Percentiles rank a stretch among this genome's conserved stretches.
phyloP scores from a whole-genome alignment of 306 rosid species.

The Datisca glomerata region DNA sequence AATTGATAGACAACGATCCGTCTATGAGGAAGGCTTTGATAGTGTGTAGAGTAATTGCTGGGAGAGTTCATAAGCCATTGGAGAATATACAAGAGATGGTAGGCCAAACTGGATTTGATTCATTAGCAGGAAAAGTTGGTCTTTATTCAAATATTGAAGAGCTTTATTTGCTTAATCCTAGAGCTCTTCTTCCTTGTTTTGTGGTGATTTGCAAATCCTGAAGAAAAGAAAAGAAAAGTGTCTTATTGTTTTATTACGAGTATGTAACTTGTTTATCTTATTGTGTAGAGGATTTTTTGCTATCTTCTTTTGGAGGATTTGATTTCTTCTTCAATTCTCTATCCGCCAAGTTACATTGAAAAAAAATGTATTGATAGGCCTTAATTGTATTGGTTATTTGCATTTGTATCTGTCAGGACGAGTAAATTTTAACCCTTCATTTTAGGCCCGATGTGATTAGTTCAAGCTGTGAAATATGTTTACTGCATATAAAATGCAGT shows the following conservation, averaged over 20 bases:
- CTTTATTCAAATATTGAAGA: constrained; percentile 79
- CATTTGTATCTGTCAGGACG: background rate
- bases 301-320: background rate
- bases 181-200: constrained; percentile 92
- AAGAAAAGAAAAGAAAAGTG: constrained; percentile 9
- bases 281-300: too few relatives aligned
- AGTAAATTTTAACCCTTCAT: background rate
- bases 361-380: background rate
- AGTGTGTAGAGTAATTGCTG: constrained; percentile 80
- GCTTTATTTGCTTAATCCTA: constrained; percentile 75
- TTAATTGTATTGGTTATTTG: background rate
- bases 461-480: too few relatives aligned
- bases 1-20: constrained; percentile 28
- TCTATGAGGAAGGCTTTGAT: constrained; percentile 48
- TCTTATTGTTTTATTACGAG: background rate
- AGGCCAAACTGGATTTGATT: constrained; percentile 77
- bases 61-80: constrained; percentile 79
- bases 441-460: too few relatives aligned
- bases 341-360: background rate
- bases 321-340: background rate
- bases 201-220: constrained; percentile 81
- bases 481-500: too few relatives aligned
- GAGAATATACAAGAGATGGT: constrained; percentile 75
- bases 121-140: constrained; percentile 83
- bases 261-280: too few relatives aligned